Evolutionary conservation across 805 yeast genomes (phyloP).

Genomic region (Candida patagonica): DNA sequence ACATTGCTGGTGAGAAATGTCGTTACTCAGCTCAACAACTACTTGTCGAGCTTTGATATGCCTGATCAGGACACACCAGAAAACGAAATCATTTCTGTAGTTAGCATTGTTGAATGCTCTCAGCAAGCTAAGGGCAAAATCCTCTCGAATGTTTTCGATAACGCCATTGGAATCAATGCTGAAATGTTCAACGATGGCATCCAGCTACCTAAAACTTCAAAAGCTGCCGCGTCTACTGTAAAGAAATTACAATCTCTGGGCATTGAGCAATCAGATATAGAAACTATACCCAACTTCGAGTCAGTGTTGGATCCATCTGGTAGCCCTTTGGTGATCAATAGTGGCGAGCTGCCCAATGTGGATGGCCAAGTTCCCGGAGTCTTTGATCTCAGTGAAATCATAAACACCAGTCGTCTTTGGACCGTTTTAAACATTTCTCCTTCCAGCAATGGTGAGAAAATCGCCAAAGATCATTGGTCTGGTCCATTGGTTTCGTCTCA

Average conservation of each 20-base stretch:
- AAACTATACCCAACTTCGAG: constrained; percentile 18
- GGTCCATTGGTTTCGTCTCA: constrained; percentile 29
- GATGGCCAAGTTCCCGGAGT: constrained; percentile 8
- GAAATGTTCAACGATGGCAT: constrained; percentile 32
- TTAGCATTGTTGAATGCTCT: constrained; percentile 29
- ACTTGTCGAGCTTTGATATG: constrained; percentile 25
- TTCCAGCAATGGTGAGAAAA: constrained; percentile 19
- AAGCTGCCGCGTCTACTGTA: constrained; percentile 12
- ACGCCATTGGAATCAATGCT: constrained; percentile 27
- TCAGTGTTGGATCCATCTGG: constrained; percentile 19
- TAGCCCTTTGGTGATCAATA: constrained; percentile 16
- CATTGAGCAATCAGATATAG: neutral
- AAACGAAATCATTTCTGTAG: constrained; percentile 27
- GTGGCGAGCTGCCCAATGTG: neutral
- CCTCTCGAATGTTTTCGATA: constrained; percentile 29
- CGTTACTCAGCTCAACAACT: constrained; percentile 27
- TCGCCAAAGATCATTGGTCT: constrained; percentile 26
- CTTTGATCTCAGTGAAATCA: constrained; percentile 18
- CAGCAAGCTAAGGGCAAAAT: constrained; percentile 18
- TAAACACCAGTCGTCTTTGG: constrained; percentile 30
- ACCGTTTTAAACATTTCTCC: constrained; percentile 26
- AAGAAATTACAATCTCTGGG: constrained; percentile 4
- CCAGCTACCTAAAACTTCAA: constrained; percentile 16
- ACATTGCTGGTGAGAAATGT: constrained; percentile 26
- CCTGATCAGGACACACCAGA: constrained; percentile 12